Base-by-base conservation (phyloP, 768 basidiomycete species). In the Kondoa malvinella region DNA sequence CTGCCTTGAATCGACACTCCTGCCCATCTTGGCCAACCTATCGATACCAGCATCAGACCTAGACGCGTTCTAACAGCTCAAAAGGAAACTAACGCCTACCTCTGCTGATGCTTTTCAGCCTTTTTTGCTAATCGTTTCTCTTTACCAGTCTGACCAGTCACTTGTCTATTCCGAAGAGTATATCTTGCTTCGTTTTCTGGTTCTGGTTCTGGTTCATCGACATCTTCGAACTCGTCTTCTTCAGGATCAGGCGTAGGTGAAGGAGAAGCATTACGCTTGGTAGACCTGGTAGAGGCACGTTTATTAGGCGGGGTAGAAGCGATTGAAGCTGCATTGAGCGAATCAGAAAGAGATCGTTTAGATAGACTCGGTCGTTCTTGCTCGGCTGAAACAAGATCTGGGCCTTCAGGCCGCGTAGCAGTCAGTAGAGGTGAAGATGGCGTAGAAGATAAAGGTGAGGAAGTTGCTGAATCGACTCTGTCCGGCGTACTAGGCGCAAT, bases 311-410 rank as follows among this genome's bases (percentile, higher is more conserved):
- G 61, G n/a, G 61, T 27, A 32, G 29, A 26, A 17, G 3, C 15
- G 29, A 63, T 3, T 3, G 61, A 63, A 32, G 61, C 61, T 3
- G 8, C 27, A 12, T 63, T 16, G 3, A 63, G 8, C 3, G 61
- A 63, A 3, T 27, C 61, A 16, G 61, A 63, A 17, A 63, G 61
- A 29, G 61, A 17, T 27, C 61, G 27, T 33, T 63, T 63, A 16
- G n/a, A n/a, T n/a, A n/a, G n/a, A n/a, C n/a, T n/a, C n/a, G n/a
- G n/a, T n/a, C n/a, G n/a, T n/a, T n/a, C n/a, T n/a, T n/a, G n/a
- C n/a, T n/a, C n/a, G n/a, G n/a, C n/a, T n/a, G n/a, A n/a, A n/a
- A n/a, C n/a, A n/a, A n/a, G n/a, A n/a, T n/a, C n/a, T n/a, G n/a
- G n/a, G n/a, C n/a, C n/a, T n/a, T n/a, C n/a, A n/a, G n/a, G n/a